Evolutionary conservation across 768 basidiomycete species (phyloP).

Genomic region (Tulasnella sp.): DNA sequence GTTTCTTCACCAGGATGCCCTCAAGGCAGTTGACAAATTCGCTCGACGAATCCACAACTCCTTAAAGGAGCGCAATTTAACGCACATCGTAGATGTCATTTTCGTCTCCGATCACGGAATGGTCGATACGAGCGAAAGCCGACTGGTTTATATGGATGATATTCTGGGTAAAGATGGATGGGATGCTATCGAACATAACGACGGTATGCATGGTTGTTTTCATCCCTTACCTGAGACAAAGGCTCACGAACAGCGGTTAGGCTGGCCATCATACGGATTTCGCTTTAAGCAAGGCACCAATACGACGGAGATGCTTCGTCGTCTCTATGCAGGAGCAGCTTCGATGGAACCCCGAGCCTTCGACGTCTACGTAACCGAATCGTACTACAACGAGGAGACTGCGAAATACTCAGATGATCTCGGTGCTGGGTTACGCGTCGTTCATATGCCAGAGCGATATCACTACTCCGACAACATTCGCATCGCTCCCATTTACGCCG

Average conservation of each 20-base stretch:
- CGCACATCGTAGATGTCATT: constrained; percentile 75
- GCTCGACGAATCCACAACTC: constrained; percentile 58
- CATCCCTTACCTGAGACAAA: not conserved
- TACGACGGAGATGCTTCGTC: constrained; percentile 41
- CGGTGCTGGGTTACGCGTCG: constrained; percentile 21
- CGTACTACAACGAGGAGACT: not conserved
- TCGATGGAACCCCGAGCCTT: constrained; percentile 56
- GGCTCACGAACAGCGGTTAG: constrained; percentile 27
- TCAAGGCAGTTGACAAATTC: constrained; percentile 63
- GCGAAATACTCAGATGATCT: not conserved
- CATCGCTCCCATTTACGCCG: constrained; percentile 82
- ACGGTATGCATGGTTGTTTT: constrained; percentile 38
- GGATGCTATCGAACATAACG: constrained; percentile 57
- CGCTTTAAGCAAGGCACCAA: constrained; percentile 60
- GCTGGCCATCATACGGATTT: constrained; percentile 86
- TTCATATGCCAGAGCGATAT: constrained; percentile 73
- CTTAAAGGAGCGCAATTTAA: constrained; percentile 63
- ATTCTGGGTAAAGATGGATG: constrained; percentile 61
- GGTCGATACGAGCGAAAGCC: constrained; percentile 76
- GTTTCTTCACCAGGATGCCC: constrained; percentile 43
- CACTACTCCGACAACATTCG: constrained; percentile 66
- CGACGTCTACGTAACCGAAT: constrained; percentile 56
- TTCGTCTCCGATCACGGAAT: constrained; percentile 92
- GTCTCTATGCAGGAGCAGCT: constrained; percentile 45
- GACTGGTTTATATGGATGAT: constrained; percentile 72